Evolutionary conservation across 2,329 filamentous ascomycete genomes (phyloP).

Genomic region (Penicillium thymicola): DNA sequence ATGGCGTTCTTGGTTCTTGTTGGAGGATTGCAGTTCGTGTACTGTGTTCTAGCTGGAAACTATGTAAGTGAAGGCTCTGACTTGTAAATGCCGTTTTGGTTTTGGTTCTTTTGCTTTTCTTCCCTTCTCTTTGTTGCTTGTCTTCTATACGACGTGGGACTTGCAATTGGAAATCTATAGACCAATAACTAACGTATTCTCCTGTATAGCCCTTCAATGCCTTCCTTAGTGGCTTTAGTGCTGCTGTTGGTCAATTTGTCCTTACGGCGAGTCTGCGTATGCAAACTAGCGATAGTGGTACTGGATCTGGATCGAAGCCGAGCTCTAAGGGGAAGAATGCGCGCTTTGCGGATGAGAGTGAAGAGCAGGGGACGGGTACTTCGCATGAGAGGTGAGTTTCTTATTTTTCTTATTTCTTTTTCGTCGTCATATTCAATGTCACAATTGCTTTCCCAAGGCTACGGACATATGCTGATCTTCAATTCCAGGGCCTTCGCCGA

Average conservation of each 20-base stretch:
- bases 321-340: slow-evolving; percentile 29
- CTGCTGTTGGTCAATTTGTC: slow-evolving; percentile 95
- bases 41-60: slow-evolving; percentile 88
- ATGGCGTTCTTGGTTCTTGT: slow-evolving; percentile 82
- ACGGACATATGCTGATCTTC: background rate
- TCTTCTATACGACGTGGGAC: background rate
- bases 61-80: slow-evolving; percentile 64
- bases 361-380: slow-evolving; percentile 26
- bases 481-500: slow-evolving; percentile 81
- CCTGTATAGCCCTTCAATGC: slow-evolving; percentile 85
- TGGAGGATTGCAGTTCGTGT: slow-evolving; percentile 86
- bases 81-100: background rate
- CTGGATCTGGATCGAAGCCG: slow-evolving; percentile 55
- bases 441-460: background rate
- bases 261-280: slow-evolving; percentile 87
- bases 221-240: slow-evolving; percentile 91
- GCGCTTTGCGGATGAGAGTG: slow-evolving; percentile 21
- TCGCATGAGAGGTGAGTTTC: slow-evolving; percentile 43
- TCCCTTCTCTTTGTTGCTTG: background rate
- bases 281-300: slow-evolving; percentile 65
- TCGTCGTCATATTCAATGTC: background rate
- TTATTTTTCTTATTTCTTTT: background rate
- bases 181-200: background rate
- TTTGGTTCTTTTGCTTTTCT: background rate
- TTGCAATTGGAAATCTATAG: background rate